These are phyloP conservation scores for Tillandsia fasciculata DNA, from an alignment of 176 grass and related monocot species.

Conservation along the genomic window DNA sequence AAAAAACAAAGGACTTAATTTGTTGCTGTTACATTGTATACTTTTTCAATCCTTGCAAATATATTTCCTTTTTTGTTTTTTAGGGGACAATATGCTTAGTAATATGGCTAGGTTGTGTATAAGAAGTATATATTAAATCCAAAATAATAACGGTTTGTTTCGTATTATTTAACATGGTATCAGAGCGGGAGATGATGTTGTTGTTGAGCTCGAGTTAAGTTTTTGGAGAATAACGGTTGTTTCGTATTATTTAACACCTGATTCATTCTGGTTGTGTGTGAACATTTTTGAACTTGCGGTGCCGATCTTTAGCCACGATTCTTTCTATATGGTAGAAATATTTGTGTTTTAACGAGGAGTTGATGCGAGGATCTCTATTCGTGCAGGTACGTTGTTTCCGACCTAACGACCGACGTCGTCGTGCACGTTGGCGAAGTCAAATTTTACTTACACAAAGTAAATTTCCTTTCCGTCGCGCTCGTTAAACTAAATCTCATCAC, in stretches of 20 bases:
- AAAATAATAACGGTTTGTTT: background rate
- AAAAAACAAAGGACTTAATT: too few species aligned
- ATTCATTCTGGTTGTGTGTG: too few species aligned
- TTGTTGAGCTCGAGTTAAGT: too few species aligned
- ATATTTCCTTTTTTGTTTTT: background rate
- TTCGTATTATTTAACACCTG: too few species aligned
- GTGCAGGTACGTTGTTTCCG: conserved; percentile 74
- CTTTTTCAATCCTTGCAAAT: too few species aligned
- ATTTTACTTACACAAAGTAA: conserved; percentile 91
- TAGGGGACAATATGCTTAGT: background rate
- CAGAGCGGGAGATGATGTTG: too few species aligned
- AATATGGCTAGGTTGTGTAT: background rate
- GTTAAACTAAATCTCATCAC: background rate
- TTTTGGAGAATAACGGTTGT: too few species aligned
- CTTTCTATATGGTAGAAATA: too few species aligned
- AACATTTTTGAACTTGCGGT: background rate
- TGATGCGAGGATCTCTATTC: background rate
- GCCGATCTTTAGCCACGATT: conserved; percentile 8
- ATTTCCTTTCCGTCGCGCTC: conserved; percentile 1
- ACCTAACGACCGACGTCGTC: conserved; percentile 78
- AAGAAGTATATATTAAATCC: background rate
- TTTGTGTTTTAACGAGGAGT: background rate
- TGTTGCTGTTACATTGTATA: too few species aligned
- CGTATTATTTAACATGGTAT: too few species aligned
- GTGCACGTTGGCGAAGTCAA: conserved; percentile 55